Conservation (phyloP, 2,329 filamentous ascomycete species). For the Nigrograna mackinnonii region DNA sequence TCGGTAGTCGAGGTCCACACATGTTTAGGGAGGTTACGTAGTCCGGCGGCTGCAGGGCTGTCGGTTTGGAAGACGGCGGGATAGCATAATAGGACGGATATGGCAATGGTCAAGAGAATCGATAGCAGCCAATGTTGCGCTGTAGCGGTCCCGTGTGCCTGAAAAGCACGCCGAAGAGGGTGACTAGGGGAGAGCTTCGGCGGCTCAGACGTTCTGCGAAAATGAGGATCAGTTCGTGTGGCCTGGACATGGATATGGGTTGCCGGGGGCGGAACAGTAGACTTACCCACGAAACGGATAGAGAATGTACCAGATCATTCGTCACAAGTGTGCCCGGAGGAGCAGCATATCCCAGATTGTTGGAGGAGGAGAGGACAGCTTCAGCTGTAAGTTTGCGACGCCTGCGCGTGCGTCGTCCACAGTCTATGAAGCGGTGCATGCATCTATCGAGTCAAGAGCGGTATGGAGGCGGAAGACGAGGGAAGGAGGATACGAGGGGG, state of each 20-base stretch:
- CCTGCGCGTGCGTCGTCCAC: constrained; percentile 21
- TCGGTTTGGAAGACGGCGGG: constrained; percentile 76
- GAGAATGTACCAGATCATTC: constrained; percentile 76
- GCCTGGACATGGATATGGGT: too few relatives aligned
- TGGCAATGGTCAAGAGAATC: constrained; percentile 73
- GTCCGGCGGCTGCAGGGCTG: constrained; percentile 71
- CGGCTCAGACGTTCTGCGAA: constrained; percentile 74
- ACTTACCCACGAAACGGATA: constrained; percentile 77
- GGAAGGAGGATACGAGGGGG: constrained; percentile 11
- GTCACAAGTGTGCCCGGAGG: constrained; percentile 19
- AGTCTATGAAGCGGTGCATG: constrained; percentile 22
- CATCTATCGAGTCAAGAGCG: constrained; percentile 19
- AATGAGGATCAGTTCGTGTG: too few relatives aligned
- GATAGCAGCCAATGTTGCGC: constrained; percentile 74
- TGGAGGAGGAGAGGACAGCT: constrained; percentile 1
- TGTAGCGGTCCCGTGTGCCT: constrained; percentile 70
- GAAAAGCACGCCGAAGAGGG: constrained; percentile 66
- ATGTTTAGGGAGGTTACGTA: constrained; percentile 74
- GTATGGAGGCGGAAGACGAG: background rate
- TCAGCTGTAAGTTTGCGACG: constrained; percentile 26
- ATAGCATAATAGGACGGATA: constrained; percentile 72
- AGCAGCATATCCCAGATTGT: constrained; percentile 23
- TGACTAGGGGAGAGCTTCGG: constrained; percentile 67
- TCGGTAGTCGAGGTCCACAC: constrained; percentile 78
- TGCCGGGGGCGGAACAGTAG: too few relatives aligned